Evolutionary conservation across 2,329 filamentous ascomycete species (phyloP).

Genomic region (Diaporthe humulicola): DNA sequence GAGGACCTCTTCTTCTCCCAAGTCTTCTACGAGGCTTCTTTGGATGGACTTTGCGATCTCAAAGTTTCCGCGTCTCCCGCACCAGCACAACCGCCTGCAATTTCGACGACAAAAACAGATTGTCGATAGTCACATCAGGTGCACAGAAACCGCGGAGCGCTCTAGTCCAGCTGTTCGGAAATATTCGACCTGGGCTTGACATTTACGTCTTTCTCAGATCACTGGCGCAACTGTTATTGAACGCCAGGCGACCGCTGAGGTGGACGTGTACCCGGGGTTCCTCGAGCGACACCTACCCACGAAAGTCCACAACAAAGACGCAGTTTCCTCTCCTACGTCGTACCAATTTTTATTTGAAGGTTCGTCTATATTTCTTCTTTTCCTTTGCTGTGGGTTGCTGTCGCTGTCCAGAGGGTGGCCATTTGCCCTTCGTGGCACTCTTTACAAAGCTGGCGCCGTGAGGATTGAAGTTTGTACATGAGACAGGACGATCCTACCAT

Average conservation of each 20-base stretch:
- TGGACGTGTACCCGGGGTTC: neutral
- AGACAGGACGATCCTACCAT: no score
- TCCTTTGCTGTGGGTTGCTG: neutral
- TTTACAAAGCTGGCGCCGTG: neutral
- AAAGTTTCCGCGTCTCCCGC: slow-evolving; percentile 6
- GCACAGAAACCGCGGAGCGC: neutral
- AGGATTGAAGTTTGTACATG: neutral
- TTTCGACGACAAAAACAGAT: neutral
- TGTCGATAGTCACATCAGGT: neutral
- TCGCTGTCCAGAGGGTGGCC: neutral
- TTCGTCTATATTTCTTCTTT: neutral
- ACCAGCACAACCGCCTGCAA: neutral
- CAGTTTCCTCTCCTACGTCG: neutral
- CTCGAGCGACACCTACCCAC: neutral
- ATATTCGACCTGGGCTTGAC: neutral
- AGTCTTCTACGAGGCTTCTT: neutral
- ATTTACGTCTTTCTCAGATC: neutral
- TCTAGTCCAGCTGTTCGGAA: neutral
- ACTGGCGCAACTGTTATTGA: neutral
- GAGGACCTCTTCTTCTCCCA: no score
- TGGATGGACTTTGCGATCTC: slow-evolving; percentile 20
- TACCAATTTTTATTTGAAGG: neutral
- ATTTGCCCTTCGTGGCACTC: neutral
- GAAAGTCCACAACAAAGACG: neutral
- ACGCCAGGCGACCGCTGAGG: neutral